A percentile compares a stretch with the other conserved stretches of the same genome.
Evolutionary conservation across 805 yeast genomes (phyloP).

Genomic region (Ogataea sp.): DNA sequence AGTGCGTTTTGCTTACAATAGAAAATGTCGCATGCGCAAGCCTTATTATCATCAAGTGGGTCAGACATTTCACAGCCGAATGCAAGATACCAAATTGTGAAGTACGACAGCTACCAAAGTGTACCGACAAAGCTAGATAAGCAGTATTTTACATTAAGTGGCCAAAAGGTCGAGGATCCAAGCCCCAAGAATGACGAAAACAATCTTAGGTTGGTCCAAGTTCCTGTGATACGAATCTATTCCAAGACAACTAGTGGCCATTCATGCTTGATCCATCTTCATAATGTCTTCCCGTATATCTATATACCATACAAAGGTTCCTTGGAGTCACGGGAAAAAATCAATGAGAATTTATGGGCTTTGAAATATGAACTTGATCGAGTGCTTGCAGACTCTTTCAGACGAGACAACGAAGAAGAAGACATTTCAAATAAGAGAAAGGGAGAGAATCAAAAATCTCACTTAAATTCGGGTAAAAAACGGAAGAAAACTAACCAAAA

Average conservation of each 20-base stretch:
- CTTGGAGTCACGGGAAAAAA: slow-evolving; percentile 1
- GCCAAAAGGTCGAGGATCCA: slow-evolving; percentile 5
- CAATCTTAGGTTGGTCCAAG: too few relatives aligned
- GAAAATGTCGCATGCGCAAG: too few relatives aligned
- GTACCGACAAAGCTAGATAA: slow-evolving; percentile 48
- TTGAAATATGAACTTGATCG: slow-evolving; percentile 38
- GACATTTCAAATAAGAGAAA: slow-evolving; percentile 6
- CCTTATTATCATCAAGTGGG: too few relatives aligned
- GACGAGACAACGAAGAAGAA: slow-evolving; percentile 8
- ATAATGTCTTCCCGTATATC: slow-evolving; percentile 78
- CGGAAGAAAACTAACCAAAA: slow-evolving; percentile 4
- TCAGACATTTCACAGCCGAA: too few relatives aligned
- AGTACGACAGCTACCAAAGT: slow-evolving; percentile 60
- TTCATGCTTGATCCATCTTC: slow-evolving; percentile 61
- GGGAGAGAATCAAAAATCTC: slow-evolving; percentile 3
- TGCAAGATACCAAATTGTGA: slow-evolving; percentile 48
- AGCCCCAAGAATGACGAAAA: too few relatives aligned
- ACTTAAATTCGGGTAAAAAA: slow-evolving; percentile 3
- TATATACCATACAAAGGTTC: slow-evolving; percentile 54
- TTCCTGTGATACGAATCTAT: slow-evolving; percentile 72
- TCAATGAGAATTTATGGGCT: slow-evolving; percentile 27
- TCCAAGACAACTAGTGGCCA: slow-evolving; percentile 62
- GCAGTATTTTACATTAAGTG: slow-evolving; percentile 23
- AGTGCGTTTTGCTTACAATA: too few relatives aligned
- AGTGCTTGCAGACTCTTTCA: slow-evolving; percentile 31